Evolutionary conservation across 2,329 filamentous ascomycete species (phyloP).

Genomic region (Colletotrichum viniferum): DNA sequence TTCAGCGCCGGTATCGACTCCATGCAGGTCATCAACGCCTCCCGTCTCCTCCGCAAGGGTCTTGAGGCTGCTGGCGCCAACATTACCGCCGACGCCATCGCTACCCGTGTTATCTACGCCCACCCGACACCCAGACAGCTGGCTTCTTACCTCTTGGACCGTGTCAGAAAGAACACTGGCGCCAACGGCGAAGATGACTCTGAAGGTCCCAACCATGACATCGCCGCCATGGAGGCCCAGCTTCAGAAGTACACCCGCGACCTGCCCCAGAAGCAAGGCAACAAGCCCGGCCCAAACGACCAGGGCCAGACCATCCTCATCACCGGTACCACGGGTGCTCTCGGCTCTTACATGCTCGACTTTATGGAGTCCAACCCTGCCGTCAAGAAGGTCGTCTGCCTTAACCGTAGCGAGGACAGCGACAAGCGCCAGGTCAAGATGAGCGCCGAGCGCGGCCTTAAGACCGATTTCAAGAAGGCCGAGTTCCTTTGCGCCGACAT

Average conservation of each 20-base stretch:
- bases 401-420: conserved; percentile 52
- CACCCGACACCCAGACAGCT: conserved; percentile 40
- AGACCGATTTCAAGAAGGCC: conserved; percentile 39
- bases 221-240: conserved; percentile 35
- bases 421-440: conserved; percentile 41
- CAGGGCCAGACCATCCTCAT: conserved; percentile 33
- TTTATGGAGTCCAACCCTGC: conserved; percentile 36
- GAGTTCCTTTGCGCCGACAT: conserved; percentile 56
- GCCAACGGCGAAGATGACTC: conserved; percentile 6
- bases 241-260: conserved; percentile 38
- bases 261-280: conserved; percentile 25
- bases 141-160: conserved; percentile 34
- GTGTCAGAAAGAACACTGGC: not conserved
- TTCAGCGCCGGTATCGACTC: conserved; percentile 45
- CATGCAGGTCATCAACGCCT: conserved; percentile 40
- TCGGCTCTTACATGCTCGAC: conserved; percentile 18
- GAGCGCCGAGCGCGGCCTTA: conserved; percentile 42
- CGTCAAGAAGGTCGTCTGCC: conserved; percentile 48
- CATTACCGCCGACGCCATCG: conserved; percentile 36
- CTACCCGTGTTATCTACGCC: conserved; percentile 43
- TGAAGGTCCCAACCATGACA: conserved; percentile 21
- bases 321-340: conserved; percentile 10
- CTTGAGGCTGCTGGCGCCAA: conserved; percentile 34
- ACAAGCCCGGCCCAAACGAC: conserved; percentile 32
- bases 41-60: conserved; percentile 37